Conservation (phyloP, 345 rosid genomes). For the Conringia planisiliqua region DNA sequence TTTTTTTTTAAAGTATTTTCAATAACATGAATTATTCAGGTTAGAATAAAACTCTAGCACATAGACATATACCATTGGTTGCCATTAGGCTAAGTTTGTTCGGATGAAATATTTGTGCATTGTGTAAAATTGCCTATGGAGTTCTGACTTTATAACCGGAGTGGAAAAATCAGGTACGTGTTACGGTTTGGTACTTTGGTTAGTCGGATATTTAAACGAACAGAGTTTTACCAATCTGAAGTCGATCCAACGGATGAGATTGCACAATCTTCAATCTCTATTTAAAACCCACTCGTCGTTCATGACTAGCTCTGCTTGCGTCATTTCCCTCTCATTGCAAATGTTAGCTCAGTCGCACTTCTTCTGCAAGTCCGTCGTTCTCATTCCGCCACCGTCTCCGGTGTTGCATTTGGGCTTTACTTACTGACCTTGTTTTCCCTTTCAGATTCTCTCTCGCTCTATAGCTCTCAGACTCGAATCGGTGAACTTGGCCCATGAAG, state of each 20-base stretch:
- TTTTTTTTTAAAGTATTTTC: not conserved
- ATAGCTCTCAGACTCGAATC: too few relatives aligned
- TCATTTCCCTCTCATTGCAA: not conserved
- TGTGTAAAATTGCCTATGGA: not conserved
- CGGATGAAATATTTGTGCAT: not conserved
- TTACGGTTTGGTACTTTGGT: not conserved
- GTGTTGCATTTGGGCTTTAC: slow-evolving; percentile 15
- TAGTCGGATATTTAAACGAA: not conserved
- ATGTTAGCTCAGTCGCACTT: slow-evolving; percentile 30
- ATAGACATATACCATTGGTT: not conserved
- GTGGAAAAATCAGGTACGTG: not conserved
- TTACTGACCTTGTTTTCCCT: slow-evolving; percentile 4
- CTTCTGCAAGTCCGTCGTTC: slow-evolving; percentile 7
- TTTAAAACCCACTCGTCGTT: not conserved
- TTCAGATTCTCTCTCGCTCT: slow-evolving; percentile 89
- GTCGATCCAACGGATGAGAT: slow-evolving; percentile 24
- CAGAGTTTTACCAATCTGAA: not conserved
- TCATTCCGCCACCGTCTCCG: slow-evolving; percentile 30
- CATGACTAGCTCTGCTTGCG: not conserved
- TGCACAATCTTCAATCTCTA: not conserved
- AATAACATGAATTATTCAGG: too few relatives aligned
- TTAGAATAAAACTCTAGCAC: not conserved
- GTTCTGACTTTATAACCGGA: not conserved
- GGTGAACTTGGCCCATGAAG: too few relatives aligned
- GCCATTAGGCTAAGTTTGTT: too few relatives aligned